Conservation (phyloP, 208 protist genomes). For the Ichthyophonus hoferi region DNA sequence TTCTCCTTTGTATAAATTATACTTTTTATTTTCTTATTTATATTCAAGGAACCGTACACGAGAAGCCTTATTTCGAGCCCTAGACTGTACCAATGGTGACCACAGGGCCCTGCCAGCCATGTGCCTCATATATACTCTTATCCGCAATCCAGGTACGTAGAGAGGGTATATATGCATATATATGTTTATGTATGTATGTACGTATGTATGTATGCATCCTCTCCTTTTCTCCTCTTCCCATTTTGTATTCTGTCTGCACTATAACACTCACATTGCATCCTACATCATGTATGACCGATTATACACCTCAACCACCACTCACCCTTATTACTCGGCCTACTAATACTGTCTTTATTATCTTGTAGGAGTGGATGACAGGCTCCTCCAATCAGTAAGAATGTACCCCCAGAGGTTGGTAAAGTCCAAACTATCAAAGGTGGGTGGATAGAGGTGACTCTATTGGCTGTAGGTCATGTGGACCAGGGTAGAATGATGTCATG, state of each 20-base stretch:
- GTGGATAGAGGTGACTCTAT: no score
- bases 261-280: no score
- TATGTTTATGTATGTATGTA: no score
- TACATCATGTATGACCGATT: no score
- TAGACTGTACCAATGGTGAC: neutral
- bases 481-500: no score
- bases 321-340: no score
- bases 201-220: no score
- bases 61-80: neutral
- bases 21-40: neutral
- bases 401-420: neutral
- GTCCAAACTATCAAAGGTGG: neutral
- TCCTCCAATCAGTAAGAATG: neutral
- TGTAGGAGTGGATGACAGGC: neutral
- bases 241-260: no score
- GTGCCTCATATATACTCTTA: neutral
- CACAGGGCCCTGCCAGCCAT: neutral
- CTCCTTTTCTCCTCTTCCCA: no score
- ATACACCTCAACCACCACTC: no score
- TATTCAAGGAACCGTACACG: neutral
- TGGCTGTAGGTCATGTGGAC: no score
- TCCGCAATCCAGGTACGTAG: neutral
- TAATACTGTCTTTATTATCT: no score
- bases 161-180: neutral
- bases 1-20: neutral